phyloP scores from a whole-genome alignment of 2,329 filamentous ascomycete genomes.

The Talaromyces islandicus region DNA sequence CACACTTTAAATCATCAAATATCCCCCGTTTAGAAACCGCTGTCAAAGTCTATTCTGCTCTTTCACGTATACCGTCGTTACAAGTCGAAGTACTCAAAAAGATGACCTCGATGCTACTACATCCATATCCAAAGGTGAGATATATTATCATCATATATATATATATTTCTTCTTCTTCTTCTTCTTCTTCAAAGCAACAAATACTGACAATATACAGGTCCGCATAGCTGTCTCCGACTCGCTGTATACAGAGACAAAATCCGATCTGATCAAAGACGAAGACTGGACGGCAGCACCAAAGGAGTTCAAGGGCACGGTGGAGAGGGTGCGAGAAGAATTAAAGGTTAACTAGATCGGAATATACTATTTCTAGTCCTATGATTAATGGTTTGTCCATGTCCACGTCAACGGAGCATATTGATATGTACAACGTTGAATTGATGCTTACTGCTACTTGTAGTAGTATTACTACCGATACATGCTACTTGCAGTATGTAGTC shows the following conservation, averaged over 20 bases:
- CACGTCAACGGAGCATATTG: background rate
- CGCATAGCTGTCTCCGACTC: conserved; percentile 30
- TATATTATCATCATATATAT: conserved; percentile 24
- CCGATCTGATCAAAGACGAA: conserved; percentile 24
- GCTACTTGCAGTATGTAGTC: too few species aligned
- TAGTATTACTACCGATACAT: too few species aligned
- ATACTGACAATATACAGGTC: conserved; percentile 20
- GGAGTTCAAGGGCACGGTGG: conserved; percentile 7
- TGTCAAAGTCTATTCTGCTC: conserved; percentile 68
- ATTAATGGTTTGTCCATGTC: background rate
- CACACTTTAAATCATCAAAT: conserved; percentile 76
- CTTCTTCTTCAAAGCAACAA: conserved; percentile 3
- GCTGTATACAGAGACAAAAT: conserved; percentile 28
- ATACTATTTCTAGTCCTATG: too few species aligned
- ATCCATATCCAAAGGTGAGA: conserved; percentile 71
- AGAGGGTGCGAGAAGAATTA: conserved; percentile 6
- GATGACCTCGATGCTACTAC: conserved; percentile 65
- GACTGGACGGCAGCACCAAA: conserved; percentile 25
- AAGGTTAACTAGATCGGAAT: background rate
- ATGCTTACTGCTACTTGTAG: too few species aligned
- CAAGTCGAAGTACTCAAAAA: conserved; percentile 58
- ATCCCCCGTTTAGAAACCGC: conserved; percentile 76
- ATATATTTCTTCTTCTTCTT: too few species aligned
- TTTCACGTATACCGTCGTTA: conserved; percentile 52
- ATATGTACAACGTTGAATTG: background rate